Evolutionary conservation across 2,329 filamentous ascomycete genomes (phyloP), one percentile per base, ranked within the genome.

Genomic region (Colletotrichum cereale): DNA sequence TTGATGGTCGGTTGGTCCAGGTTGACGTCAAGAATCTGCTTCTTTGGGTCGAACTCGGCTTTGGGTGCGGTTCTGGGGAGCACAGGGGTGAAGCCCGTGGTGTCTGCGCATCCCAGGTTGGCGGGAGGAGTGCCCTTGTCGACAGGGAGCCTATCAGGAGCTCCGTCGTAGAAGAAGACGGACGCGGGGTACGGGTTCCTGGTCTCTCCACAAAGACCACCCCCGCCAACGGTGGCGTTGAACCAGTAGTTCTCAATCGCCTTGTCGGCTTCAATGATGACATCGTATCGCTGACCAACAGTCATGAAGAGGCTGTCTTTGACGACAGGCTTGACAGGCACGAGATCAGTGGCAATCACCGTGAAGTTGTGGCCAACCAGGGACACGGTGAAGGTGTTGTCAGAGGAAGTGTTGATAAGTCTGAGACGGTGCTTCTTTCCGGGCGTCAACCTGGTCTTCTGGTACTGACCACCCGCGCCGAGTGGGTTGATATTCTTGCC

Each of bases 341-440:
- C 86, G 48, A 88, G 85, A 75, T 90, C 88, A 55, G 82, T 83
- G 14, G 84, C 81, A 62, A 90, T 85, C 44, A 90, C 84, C 0
- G 83, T 86, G 71, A 90, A 79, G 14, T 79, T 80, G 76, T 90
- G 88, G 36, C 82, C 82, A 66, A 85, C 86, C 47, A 88, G 83
- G 50, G 87, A 85, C 50, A 89, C 82, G 0, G 82, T 86, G 71
- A 87, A 80, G 44, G 81, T 81, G 79, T 89, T 79, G 83, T 78
- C 80, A 75, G 79, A 88, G 80, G 76, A 87, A 1, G 83, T 83
- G 78, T 88, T 87, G 78, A 89, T 86, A 67, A 88, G 75, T 3
- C 86, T 80, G 47, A 88, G 80, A 12, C 82, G 82, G 77, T 88
- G 85, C 75, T 80, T 85, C 79, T 84, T 86, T 56, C 81, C 86